Base-by-base conservation (phyloP, 345 rosid genomes). In the Hibiscus tridactylites region DNA sequence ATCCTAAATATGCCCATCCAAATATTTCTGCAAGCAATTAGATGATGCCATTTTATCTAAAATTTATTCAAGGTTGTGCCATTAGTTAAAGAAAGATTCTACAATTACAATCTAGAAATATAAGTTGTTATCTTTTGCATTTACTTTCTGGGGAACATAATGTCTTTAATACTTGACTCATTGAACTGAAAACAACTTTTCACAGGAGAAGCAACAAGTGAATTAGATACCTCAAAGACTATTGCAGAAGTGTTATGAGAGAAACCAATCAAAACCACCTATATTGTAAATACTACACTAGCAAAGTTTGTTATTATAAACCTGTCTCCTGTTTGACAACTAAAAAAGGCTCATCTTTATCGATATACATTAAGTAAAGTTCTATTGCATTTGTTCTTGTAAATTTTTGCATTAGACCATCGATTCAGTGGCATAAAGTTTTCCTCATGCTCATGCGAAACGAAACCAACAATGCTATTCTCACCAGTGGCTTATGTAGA, bases 171-270 rank as follows among this genome's bases (percentile, higher is more conserved):
- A 65, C 33, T 9, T 63, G 50, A 63, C 33, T 39, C 52, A 44
- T 65, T 65, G 56, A 65, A 65, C n/a, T 65, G 70, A 47, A 66
- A 46, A n/a, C 21, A 46, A 46, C 50, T 24, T 66, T 24, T 24
- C 21, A 17, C 35, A 47, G 39, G 21, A 66, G 56, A 46, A 65
- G 19, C n/a, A 65, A 65, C 17, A 46, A 65, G 54, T 16, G 10
- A 44, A 65, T 65, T 31, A 66, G 31, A 6, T 44, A 44, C 44
- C 53, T 11, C 11, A 24, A 44, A 65, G 54, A 46, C 70, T 46
- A 24, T 2, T 24, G 70, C 12, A 66, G 56, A 66, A 24, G 37
- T 52, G 29, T 13, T 46, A 21, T 6, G 56, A 44, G 33, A 11
- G 56, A 46, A 9, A 49, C 17, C 57, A 15, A 47, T 67, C 58